Base-by-base conservation (phyloP, 2,329 filamentous ascomycete genomes). In the Huntiella bhutanensis region DNA sequence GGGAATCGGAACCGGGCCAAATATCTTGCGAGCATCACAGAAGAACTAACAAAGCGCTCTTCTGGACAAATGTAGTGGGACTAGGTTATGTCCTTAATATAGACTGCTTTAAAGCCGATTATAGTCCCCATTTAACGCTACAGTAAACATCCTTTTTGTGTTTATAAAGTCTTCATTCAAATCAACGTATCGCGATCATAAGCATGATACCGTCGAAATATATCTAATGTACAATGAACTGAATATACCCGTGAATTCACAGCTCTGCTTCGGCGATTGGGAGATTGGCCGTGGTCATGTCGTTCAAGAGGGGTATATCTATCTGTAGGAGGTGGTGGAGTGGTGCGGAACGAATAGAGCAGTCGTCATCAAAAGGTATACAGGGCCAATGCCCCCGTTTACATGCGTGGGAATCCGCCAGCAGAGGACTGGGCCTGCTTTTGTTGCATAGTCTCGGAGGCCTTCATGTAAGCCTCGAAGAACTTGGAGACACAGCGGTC, bases 401-500 rank as follows among this genome's bases (percentile, higher is more conserved):
- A 50, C 45, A 50, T 50, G n/a, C 45, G 38, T 28, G 44, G 37
- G 43, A 45, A 15, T 12, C 48, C 48, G 8, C 48, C 44, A 33
- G 36, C 44, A 38, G 48, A n/a, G 32, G 48, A 73, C 52, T 74
- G 71, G 58, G 77, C 74, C 42, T 82, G 83, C 64, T 93, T 82
- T 53, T 80, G 77, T 67, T 95, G 86, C 77, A 96, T 86, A 67
- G 92, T 84, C 67, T 96, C 87, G 58, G 82, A 88, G 50, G 96
- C 84, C 71, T 95, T 96, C 70, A 94, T 78, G 64, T 94, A 93
- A 58, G 94, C 87, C 57, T 96, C 88, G 67, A 98, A 95, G 71
- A 96, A 98, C 70, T 98, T 98, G 60, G 82, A 75, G 49, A 92
- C 83, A 67, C 92, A 98, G 59, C 91, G 84, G 68, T 98, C 91